Conservation (phyloP, 345 rosid genomes). For the Gossypium longicalyx region DNA sequence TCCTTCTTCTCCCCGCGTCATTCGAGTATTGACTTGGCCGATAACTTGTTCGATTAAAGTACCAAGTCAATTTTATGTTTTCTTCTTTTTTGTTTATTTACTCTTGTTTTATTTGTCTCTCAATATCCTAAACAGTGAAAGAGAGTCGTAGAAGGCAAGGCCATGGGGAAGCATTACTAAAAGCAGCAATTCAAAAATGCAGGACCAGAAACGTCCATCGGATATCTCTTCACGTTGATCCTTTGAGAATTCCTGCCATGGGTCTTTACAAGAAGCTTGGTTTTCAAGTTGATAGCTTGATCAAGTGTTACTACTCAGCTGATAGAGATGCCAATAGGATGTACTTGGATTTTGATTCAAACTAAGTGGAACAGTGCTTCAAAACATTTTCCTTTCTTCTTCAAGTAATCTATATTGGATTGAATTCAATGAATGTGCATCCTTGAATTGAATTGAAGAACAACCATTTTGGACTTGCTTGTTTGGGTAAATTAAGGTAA, state of each 20-base stretch:
- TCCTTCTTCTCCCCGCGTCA: no score
- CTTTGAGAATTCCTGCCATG: conserved; percentile 57
- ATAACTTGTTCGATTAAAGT: conserved; percentile 48
- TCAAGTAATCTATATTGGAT: background rate
- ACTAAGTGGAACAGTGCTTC: background rate
- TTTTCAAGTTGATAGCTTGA: conserved; percentile 55
- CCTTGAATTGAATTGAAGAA: background rate
- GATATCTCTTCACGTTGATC: conserved; percentile 74
- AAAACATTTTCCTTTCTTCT: background rate
- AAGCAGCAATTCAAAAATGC: conserved; percentile 63
- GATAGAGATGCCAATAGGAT: conserved; percentile 75
- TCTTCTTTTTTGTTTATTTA: background rate
- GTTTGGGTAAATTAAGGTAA: background rate
- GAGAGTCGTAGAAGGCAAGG: conserved; percentile 64
- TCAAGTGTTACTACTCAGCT: conserved; percentile 59
- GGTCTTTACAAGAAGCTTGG: conserved; percentile 68
- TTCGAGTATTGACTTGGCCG: background rate
- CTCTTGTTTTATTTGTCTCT: background rate
- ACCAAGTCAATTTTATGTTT: background rate
- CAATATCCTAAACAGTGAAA: conserved; percentile 40
- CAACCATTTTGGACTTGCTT: background rate
- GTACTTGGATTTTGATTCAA: conserved; percentile 55
- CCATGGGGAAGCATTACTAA: conserved; percentile 63
- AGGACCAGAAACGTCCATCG: conserved; percentile 61
- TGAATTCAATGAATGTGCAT: background rate